These are phyloP conservation scores for Gastrolobium bilobum DNA, from an alignment of 306 rosid species.

Conservation along the genomic window DNA sequence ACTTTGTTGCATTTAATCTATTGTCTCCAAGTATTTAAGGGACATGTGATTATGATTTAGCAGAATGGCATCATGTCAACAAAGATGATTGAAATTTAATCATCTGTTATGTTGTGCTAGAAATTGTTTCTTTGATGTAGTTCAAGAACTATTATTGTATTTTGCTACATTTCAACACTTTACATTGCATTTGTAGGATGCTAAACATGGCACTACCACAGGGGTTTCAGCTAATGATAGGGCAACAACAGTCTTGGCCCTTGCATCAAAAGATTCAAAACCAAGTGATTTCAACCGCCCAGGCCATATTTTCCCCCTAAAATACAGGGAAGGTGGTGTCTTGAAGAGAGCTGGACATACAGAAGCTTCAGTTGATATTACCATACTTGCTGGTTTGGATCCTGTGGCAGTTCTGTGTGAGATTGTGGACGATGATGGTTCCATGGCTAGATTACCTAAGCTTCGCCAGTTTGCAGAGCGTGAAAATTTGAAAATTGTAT, in stretches of 20 bases:
- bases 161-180: slow-evolving; percentile 30
- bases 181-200: slow-evolving; percentile 64
- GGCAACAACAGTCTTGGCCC: slow-evolving; percentile 88
- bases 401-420: slow-evolving; percentile 89
- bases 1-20: background rate
- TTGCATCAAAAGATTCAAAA: slow-evolving; percentile 86
- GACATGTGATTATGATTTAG: slow-evolving; percentile 24
- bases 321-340: slow-evolving; percentile 94
- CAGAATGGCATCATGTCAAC: background rate
- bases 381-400: slow-evolving; percentile 84
- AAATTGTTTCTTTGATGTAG: background rate
- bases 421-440: slow-evolving; percentile 97
- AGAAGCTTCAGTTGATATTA: slow-evolving; percentile 95
- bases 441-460: slow-evolving; percentile 96
- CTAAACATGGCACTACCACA: slow-evolving; percentile 85
- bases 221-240: slow-evolving; percentile 97
- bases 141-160: slow-evolving; percentile 20
- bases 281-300: slow-evolving; percentile 95
- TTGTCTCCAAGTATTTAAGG: background rate
- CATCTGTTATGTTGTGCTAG: slow-evolving; percentile 2
- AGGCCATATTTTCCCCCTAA: slow-evolving; percentile 93
- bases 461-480: slow-evolving; percentile 81
- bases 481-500: slow-evolving; percentile 86
- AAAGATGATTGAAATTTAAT: slow-evolving; percentile 29
- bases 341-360: slow-evolving; percentile 98